Evolutionary conservation across 1,284 basidiomycete genomes (phyloP), one percentile per base, ranked within the genome.

Genomic region (Ustilago trichophora): DNA sequence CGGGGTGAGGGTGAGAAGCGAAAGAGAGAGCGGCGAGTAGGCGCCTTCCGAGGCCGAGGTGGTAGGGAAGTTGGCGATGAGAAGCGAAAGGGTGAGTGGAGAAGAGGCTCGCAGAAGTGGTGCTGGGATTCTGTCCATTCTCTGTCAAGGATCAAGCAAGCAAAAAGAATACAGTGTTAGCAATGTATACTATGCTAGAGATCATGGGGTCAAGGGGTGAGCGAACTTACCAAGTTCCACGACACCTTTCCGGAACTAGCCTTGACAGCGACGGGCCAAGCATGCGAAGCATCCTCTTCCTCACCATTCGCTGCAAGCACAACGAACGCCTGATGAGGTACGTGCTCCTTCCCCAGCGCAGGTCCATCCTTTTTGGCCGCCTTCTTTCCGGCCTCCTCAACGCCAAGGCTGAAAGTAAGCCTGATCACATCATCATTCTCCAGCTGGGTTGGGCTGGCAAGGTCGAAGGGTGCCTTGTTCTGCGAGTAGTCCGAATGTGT

Each of bases 351-450:
- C 10, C 58, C 58, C 3, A 66, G 43, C 4, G 49, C 49, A 36
- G 58, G 24, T 15, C 45, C 49, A 7, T 63, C 59, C 37, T 64
- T 54, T n/a, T n/a, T n/a, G n/a, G n/a, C n/a, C n/a, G n/a, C n/a
- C 33, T 51, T 63, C 27, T 16, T 38, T 9, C 37, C 45, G 3
- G 26, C 29, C 31, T 58, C 60, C 35, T 68, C 40, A 16, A 68
- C 54, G n/a, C 49, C 59, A 31, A 73, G 41, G 35, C 42, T 60
- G 46, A 73, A 70, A 10, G 40, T 53, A 34, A 73, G 51, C 12
- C 66, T 36, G 42, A 73, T 58, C 33, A 73, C 66, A 49, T 73
- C 71, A 29, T 73, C 71, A 21, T 58, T 62, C 29, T 73, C 71
- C 18, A 73, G 46, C 51, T 49, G 63, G 6, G 51, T 63, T 10